Evolutionary conservation across 768 basidiomycete genomes (phyloP).

Genomic region (Lactarius pseudohatsudake): DNA sequence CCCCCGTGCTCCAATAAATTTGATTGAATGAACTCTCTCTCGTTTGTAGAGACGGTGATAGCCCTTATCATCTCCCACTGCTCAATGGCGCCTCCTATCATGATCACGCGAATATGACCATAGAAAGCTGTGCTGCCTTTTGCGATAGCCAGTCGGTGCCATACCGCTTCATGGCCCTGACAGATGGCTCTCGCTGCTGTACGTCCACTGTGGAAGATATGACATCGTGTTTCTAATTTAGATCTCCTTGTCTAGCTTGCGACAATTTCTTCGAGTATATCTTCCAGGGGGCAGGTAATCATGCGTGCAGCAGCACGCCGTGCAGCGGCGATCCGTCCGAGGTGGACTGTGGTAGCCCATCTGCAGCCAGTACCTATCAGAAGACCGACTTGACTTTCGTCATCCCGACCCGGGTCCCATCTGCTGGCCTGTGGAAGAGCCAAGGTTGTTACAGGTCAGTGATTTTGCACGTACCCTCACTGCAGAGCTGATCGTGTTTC

Average conservation of each 20-base stretch:
- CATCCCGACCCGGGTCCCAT: slow-evolving; percentile 53
- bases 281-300: slow-evolving; percentile 41
- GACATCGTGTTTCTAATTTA: no score
- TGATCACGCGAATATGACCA: slow-evolving; percentile 56
- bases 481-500: not conserved
- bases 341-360: slow-evolving; percentile 56
- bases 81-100: slow-evolving; percentile 49
- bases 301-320: slow-evolving; percentile 51
- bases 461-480: not conserved
- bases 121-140: slow-evolving; percentile 47
- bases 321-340: slow-evolving; percentile 60
- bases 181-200: slow-evolving; percentile 65
- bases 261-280: slow-evolving; percentile 42
- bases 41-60: not conserved
- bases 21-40: not conserved
- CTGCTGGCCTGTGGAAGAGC: slow-evolving; percentile 61
- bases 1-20: not conserved
- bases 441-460: slow-evolving; percentile 71
- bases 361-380: slow-evolving; percentile 52
- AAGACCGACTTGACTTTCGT: slow-evolving; percentile 46
- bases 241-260: not conserved
- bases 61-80: slow-evolving; percentile 33
- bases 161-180: slow-evolving; percentile 67
- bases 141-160: slow-evolving; percentile 39
- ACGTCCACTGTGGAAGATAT: not conserved